Percentiles rank a stretch among this genome's conserved stretches.
Conservation (phyloP, 163 green algal species). For the Chlorella variabilis region DNA sequence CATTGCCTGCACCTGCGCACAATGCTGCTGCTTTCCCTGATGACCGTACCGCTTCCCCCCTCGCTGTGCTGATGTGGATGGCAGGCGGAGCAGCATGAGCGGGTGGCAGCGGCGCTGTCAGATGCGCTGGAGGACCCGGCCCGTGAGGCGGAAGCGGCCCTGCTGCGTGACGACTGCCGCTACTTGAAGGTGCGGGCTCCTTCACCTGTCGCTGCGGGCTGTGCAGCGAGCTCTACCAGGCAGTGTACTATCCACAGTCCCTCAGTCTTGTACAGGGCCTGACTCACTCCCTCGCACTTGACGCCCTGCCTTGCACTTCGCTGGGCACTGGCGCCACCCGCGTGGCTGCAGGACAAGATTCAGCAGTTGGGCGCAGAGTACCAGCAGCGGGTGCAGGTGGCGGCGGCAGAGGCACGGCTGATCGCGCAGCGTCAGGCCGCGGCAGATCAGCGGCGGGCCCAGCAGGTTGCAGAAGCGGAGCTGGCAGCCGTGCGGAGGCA, state of each 20-base stretch:
- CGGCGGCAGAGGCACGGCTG: neutral
- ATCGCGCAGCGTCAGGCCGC: conserved; percentile 13
- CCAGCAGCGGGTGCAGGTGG: conserved; percentile 6
- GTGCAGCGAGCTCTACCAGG: no score
- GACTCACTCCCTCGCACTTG: no score
- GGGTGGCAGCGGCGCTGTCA: neutral
- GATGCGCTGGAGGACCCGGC: conserved; percentile 8
- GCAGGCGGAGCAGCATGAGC: conserved; percentile 5
- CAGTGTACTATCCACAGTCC: no score
- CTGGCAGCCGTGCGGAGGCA: no score
- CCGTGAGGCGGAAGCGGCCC: neutral
- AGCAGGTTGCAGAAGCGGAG: neutral
- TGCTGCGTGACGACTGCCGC: conserved; percentile 5
- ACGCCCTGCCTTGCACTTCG: no score
- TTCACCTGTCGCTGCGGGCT: no score
- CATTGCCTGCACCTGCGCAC: neutral
- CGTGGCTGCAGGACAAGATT: conserved; percentile 7
- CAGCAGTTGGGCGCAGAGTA: conserved; percentile 3
- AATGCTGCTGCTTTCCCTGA: neutral
- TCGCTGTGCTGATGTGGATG: no score
- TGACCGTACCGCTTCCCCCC: neutral
- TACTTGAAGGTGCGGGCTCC: conserved; percentile 4
- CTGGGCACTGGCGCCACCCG: no score
- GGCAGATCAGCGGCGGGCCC: neutral
- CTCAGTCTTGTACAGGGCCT: no score